A percentile compares a stretch with the other conserved stretches of the same genome.
These are phyloP conservation scores for Gossypium arboreum DNA, from an alignment of 345 rosid genomes.

Conservation along the genomic window DNA sequence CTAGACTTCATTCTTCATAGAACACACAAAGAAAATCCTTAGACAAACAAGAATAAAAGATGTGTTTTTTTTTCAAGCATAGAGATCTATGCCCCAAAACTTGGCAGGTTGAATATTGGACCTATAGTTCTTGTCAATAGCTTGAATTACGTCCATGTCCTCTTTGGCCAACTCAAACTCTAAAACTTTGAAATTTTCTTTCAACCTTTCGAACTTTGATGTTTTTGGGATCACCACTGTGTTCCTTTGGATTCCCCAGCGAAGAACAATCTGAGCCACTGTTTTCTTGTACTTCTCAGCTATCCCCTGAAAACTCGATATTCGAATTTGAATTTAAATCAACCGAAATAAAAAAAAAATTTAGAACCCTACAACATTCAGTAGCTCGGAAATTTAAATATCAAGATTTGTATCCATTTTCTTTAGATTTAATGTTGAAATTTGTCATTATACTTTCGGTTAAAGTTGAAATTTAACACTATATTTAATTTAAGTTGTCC, in stretches of 20 bases:
- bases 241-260: slow-evolving; percentile 81
- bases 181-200: slow-evolving; percentile 57
- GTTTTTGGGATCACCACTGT: slow-evolving; percentile 74
- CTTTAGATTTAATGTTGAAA: too few species aligned
- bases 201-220: slow-evolving; percentile 59
- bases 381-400: too few species aligned
- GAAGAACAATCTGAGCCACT: slow-evolving; percentile 65
- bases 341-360: too few species aligned
- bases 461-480: too few species aligned
- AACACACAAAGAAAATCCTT: background rate
- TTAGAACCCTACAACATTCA: too few species aligned
- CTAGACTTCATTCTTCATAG: background rate
- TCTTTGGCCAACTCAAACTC: slow-evolving; percentile 62
- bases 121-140: slow-evolving; percentile 53
- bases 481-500: too few species aligned
- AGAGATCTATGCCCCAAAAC: slow-evolving; percentile 82
- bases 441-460: too few species aligned
- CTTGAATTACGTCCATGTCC: slow-evolving; percentile 64
- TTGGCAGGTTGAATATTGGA: slow-evolving; percentile 63
- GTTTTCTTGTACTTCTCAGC: slow-evolving; percentile 76
- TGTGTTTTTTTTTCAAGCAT: slow-evolving; percentile 6
- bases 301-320: slow-evolving; percentile 39
- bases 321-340: too few species aligned
- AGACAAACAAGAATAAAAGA: background rate
- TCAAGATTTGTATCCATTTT: too few species aligned